These are phyloP conservation scores for Glomus cerebriforme DNA, from an alignment of 192 early-diverging fungal species.

Conservation along the genomic window DNA sequence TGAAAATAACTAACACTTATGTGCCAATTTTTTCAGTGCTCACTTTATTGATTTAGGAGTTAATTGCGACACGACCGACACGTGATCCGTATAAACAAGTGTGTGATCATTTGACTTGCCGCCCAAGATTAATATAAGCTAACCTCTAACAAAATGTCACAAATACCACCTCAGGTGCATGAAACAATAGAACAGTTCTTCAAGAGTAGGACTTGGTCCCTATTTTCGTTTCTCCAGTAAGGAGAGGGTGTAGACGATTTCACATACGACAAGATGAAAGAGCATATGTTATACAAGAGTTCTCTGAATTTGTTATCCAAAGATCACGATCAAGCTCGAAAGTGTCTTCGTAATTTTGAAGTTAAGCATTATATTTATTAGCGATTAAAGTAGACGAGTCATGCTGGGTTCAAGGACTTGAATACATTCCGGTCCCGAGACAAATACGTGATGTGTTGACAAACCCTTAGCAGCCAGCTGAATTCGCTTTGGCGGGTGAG, in stretches of 20 bases:
- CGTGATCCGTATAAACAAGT: no score
- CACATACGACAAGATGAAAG: constrained; percentile 24
- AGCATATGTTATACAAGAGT: constrained; percentile 24
- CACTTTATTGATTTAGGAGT: constrained; percentile 2
- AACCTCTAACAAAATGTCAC: constrained; percentile 8
- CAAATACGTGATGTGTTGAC: constrained; percentile 34
- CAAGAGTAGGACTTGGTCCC: constrained; percentile 19
- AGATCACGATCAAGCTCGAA: constrained; percentile 21
- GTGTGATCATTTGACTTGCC: no score
- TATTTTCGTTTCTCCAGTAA: not conserved
- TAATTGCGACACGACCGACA: not conserved
- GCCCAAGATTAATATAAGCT: not conserved
- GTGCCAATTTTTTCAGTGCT: not conserved
- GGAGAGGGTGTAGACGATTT: constrained; percentile 18
- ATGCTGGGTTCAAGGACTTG: constrained; percentile 34
- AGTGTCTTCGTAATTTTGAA: constrained; percentile 27
- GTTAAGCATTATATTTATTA: constrained; percentile 18
- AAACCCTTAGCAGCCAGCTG: constrained; percentile 23
- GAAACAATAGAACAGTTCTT: constrained; percentile 7
- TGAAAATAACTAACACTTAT: not conserved
- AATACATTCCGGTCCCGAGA: constrained; percentile 31
- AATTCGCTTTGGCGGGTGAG: constrained; percentile 26
- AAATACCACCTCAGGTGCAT: not conserved
- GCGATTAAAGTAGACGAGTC: not conserved
- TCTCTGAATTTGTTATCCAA: constrained; percentile 16